phyloP scores from a whole-genome alignment of 768 basidiomycete species.

The Tricholoma sp. region DNA sequence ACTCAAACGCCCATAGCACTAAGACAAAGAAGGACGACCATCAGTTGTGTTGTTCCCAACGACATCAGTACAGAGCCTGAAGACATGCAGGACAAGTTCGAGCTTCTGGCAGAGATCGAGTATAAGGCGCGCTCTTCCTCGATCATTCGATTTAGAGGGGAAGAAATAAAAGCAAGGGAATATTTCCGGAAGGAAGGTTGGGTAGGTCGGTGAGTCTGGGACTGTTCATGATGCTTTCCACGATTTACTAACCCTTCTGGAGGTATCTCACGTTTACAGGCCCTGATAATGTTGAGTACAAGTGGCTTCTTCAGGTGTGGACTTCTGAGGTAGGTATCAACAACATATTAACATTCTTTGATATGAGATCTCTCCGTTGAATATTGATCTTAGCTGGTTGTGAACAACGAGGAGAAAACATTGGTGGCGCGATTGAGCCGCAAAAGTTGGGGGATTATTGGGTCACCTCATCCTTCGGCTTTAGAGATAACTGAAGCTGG shows the following conservation, averaged over 20 bases:
- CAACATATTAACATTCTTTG: no score
- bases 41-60: slow-evolving; percentile 10
- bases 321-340: slow-evolving; percentile 3
- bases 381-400: background rate
- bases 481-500: slow-evolving; percentile 17
- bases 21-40: slow-evolving; percentile 2
- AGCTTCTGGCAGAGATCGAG: slow-evolving; percentile 7
- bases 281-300: slow-evolving; percentile 17
- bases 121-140: slow-evolving; percentile 6
- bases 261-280: slow-evolving; percentile 19
- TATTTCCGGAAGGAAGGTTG: slow-evolving; percentile 8
- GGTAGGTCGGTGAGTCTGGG: slow-evolving; percentile 9
- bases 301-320: slow-evolving; percentile 10
- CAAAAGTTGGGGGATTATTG: slow-evolving; percentile 8
- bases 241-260: background rate
- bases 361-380: background rate
- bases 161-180: slow-evolving; percentile 4
- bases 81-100: slow-evolving; percentile 10
- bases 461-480: slow-evolving; percentile 8
- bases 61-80: background rate
- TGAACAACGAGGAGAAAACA: slow-evolving; percentile 4
- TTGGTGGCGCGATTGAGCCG: slow-evolving; percentile 13
- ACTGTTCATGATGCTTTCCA: background rate
- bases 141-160: slow-evolving; percentile 6
- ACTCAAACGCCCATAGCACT: slow-evolving; percentile 7